phyloP scores from a whole-genome alignment of 148 eudicot genomes.

The Camellia lanceoleosa region DNA sequence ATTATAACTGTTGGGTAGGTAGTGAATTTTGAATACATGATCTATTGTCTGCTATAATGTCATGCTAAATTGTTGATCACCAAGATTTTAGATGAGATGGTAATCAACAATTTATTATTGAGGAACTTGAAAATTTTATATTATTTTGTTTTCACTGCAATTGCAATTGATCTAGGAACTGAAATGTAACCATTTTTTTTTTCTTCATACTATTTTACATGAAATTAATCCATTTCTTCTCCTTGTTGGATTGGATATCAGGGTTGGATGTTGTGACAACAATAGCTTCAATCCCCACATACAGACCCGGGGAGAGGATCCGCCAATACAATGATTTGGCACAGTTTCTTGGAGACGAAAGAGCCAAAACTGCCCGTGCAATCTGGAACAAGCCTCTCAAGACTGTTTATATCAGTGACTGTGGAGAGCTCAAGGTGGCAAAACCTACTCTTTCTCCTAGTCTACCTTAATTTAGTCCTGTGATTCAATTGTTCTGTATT shows the following conservation, averaged over 20 bases:
- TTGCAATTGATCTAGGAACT: neutral
- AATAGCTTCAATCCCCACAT: constrained; percentile 78
- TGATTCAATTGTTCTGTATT: neutral
- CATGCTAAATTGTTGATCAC: too few species aligned
- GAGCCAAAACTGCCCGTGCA: constrained; percentile 78
- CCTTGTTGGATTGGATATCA: constrained; percentile 20
- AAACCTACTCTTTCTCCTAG: constrained; percentile 79
- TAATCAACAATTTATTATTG: too few species aligned
- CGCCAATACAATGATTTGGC: constrained; percentile 83
- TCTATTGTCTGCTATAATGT: too few species aligned
- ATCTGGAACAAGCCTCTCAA: constrained; percentile 85
- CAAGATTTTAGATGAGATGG: too few species aligned
- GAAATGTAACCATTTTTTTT: neutral
- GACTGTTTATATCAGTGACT: constrained; percentile 77
- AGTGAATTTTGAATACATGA: too few species aligned
- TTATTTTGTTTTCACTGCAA: neutral
- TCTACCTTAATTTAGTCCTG: constrained; percentile 46
- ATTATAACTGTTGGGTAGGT: too few species aligned
- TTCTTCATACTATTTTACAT: neutral
- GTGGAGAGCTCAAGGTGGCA: constrained; percentile 75
- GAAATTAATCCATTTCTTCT: neutral
- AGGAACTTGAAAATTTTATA: too few species aligned
- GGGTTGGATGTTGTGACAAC: constrained; percentile 82
- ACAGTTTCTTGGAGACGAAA: constrained; percentile 79
- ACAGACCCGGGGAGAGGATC: constrained; percentile 68